Base-by-base conservation (phyloP, 352 stramenopile species). In the Pythium phragmiticola region DNA sequence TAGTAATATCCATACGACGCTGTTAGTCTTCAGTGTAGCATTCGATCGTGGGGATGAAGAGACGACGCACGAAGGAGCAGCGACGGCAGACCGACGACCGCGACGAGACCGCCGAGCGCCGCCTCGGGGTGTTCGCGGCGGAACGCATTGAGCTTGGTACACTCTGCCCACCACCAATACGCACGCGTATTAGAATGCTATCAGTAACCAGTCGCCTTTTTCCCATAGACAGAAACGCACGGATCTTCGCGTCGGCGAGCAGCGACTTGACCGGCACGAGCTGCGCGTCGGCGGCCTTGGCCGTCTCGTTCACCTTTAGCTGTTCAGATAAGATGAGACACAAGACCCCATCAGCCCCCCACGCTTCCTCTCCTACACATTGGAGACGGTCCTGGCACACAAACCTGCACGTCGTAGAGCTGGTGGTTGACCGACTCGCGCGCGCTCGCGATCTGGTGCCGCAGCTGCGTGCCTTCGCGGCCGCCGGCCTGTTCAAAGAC, bases 81-180 rank as follows among this genome's bases (percentile, higher is more conserved):
- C 41, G 82, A 89, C 17, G 84, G 84, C 28, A 82, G 62, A 30
- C 78, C 84, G 30, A 91, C 84, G 49, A 85, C 59, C 4, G 81
- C 69, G 6, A 77, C 70, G 33, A 93, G 66, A 34, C 80, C 82
- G 1, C 72, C 76, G 7, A 85, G 70, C 41, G 82, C 80, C 7
- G 82, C 70, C 59, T 89, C 82, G 9, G 82, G 82, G 70, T 93
- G 78, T 26, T 85, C 77, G 46, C 78, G 78, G 63, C 80, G 84
- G 73, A 93, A 91, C 57, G 79, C 77, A 61, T 93, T 89, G 42
- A 72, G 69, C 61, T 92, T 92, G 57, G 72, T n/a, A 39, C 90
- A 65, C 58, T 90, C 84, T 92, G 63, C 34, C 8, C 17, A 33
- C 9, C 26, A 2, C 6, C 12, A 21, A 17, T 9, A 28, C 33